phyloP scores from a whole-genome alignment of 495 filamentous ascomycete genomes.

The Collariella sp. region DNA sequence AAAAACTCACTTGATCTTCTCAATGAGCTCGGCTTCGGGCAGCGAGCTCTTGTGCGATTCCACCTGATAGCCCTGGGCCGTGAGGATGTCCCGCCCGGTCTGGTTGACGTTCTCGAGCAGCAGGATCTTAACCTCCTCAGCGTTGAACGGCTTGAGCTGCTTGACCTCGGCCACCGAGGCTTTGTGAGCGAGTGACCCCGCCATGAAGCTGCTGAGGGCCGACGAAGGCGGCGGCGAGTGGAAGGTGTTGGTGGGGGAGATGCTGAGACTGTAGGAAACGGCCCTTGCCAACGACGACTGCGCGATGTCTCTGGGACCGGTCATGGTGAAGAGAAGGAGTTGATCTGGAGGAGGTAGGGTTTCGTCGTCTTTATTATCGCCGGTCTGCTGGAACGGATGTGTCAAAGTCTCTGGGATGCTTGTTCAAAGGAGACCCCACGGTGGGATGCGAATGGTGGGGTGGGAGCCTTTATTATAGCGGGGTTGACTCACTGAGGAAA shows the following conservation, averaged over 20 bases:
- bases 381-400: not conserved
- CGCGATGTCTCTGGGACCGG: conserved; percentile 36
- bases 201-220: conserved; percentile 26
- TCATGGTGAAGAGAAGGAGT: conserved; percentile 24
- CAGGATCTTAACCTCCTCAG: conserved; percentile 90
- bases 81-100: conserved; percentile 75
- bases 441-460: conserved; percentile 19
- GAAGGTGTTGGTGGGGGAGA: conserved; percentile 52
- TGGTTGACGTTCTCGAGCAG: conserved; percentile 94
- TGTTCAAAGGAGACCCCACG: conserved; percentile 7
- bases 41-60: conserved; percentile 83
- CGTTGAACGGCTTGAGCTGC: conserved; percentile 90
- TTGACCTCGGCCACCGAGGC: conserved; percentile 42
- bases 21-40: conserved; percentile 85
- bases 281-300: conserved; percentile 19
- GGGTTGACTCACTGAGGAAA: conserved; percentile 22
- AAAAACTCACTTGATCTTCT: conserved; percentile 78
- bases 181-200: conserved; percentile 14
- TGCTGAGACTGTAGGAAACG: conserved; percentile 46
- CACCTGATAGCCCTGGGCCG: conserved; percentile 87
- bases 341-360: not conserved
- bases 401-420: conserved; percentile 5
- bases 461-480: conserved; percentile 13
- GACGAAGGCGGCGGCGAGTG: conserved; percentile 49
- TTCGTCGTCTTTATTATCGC: conserved; percentile 1